A percentile compares a stretch with the other conserved stretches of the same genome.
These are phyloP conservation scores for Candida ponderosae DNA, from an alignment of 805 yeast genomes.

Conservation along the genomic window DNA sequence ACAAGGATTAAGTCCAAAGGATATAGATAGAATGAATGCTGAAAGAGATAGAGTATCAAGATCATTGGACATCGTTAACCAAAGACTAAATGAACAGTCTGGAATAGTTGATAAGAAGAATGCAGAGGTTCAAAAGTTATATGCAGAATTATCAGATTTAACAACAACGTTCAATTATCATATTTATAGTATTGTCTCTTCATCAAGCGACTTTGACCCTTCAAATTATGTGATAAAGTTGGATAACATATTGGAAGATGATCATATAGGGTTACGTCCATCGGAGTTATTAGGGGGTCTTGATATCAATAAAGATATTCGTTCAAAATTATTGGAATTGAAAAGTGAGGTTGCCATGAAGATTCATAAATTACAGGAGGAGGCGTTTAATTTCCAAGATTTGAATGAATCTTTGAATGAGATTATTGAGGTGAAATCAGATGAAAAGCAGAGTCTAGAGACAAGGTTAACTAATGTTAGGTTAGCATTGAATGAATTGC, in stretches of 20 bases:
- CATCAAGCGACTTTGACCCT: slow-evolving; percentile 17
- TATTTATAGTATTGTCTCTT: slow-evolving; percentile 39
- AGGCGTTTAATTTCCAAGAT: slow-evolving; percentile 49
- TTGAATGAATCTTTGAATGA: slow-evolving; percentile 49
- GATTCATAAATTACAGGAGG: slow-evolving; percentile 47
- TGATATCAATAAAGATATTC: slow-evolving; percentile 27
- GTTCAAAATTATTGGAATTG: slow-evolving; percentile 30
- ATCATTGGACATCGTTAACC: slow-evolving; percentile 38
- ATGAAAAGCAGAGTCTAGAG: slow-evolving; percentile 48
- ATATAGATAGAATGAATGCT: slow-evolving; percentile 53
- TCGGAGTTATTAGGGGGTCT: slow-evolving; percentile 29
- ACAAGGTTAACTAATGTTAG: slow-evolving; percentile 45
- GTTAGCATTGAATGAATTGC: slow-evolving; percentile 45
- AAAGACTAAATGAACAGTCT: slow-evolving; percentile 37
- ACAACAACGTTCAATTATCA: slow-evolving; percentile 49
- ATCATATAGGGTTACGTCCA: slow-evolving; percentile 37
- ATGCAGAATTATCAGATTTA: slow-evolving; percentile 42
- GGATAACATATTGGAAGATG: slow-evolving; percentile 30
- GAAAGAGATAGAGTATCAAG: slow-evolving; percentile 55
- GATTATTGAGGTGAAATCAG: slow-evolving; percentile 47
- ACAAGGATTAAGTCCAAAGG: slow-evolving; percentile 54
- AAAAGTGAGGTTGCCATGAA: slow-evolving; percentile 39
- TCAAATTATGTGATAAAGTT: slow-evolving; percentile 33
- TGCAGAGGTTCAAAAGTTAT: slow-evolving; percentile 37
- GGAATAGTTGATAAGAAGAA: slow-evolving; percentile 42